phyloP scores from a whole-genome alignment of 1,284 basidiomycete species.

The Sporisorium reilianum region DNA sequence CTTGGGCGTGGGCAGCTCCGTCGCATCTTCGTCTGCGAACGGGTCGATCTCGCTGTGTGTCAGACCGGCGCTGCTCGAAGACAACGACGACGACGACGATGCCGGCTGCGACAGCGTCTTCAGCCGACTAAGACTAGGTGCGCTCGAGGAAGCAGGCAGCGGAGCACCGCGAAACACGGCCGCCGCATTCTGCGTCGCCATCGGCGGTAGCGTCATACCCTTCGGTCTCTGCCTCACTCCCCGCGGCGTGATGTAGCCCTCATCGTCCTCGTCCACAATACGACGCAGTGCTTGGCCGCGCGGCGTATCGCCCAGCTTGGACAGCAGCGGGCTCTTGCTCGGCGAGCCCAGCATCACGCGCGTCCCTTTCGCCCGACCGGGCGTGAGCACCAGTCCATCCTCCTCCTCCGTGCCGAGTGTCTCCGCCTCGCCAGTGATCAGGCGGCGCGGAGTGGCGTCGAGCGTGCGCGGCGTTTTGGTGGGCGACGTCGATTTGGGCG shows the following conservation, averaged over 20 bases:
- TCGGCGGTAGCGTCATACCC: constrained; percentile 30
- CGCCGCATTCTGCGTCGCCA: constrained; percentile 43
- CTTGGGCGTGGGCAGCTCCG: constrained; percentile 16
- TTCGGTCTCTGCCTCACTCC: constrained; percentile 41
- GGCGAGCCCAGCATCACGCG: constrained; percentile 39
- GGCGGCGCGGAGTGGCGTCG: constrained; percentile 17
- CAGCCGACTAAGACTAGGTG: constrained; percentile 2
- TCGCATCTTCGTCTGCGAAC: neutral
- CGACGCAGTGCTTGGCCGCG: constrained; percentile 25
- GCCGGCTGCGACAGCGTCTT: neutral
- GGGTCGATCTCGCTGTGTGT: constrained; percentile 18
- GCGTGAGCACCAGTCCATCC: constrained; percentile 52
- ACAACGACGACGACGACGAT: constrained; percentile 4
- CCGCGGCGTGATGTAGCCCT: constrained; percentile 41
- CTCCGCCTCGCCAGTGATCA: constrained; percentile 38
- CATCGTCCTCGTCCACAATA: constrained; percentile 47
- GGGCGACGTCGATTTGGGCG: constrained; percentile 32
- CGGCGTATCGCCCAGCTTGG: constrained; percentile 18
- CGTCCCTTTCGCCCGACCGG: constrained; percentile 36
- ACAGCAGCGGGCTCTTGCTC: constrained; percentile 29
- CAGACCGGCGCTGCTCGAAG: neutral
- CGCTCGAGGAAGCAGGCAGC: constrained; percentile 20
- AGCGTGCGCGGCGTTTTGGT: constrained; percentile 36
- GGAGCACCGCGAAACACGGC: constrained; percentile 36
- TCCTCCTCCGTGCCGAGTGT: constrained; percentile 34